Evolutionary conservation across 2,329 filamentous ascomycete genomes (phyloP), one percentile per base, ranked within the genome.

Genomic region (Fusarium graminum): DNA sequence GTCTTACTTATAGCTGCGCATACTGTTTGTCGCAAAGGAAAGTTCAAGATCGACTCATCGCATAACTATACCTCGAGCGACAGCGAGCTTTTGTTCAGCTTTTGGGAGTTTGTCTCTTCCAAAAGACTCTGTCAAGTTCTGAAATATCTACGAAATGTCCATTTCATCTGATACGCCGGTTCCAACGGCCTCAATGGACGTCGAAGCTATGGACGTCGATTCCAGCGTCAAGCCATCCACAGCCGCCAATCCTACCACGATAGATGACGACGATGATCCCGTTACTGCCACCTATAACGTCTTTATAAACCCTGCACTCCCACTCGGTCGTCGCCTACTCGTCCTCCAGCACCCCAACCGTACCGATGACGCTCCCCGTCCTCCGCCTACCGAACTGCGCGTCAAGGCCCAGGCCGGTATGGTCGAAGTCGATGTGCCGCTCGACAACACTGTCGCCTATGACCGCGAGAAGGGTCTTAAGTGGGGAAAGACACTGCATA

Each of bases 311-410:
- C 90, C 92, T 22, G 81, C 85, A 19, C 86, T 91, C 43, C 83
- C 88, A 6, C 76, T 79, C 16, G 82, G 83, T 72, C 88, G 87
- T 59, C 85, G 90, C 68, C 86, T 93, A 60, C 90, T 94, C 72
- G 86, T 98, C 65, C 86, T 99, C 43, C 94, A 98, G 81, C 96
- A 97, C 78, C 90, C 94, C 26, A 94, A 94, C 79, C 91, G 92
- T 65, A 83, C 84, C 38, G 82, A 87, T 58, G 85, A 90, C 65
- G 74, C 79, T 12, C 70, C 77, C 43, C 79, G 80, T 12, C 73
- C 79, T 44, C 77, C 86, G 22, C 91, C 94, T 12, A 82, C 87
- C 16, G 88, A 91, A 71, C 82, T 98, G 72, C 92, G 94, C 69
- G 82, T 97, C 76, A 99, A 98, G 81, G 86, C 90, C 14, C 81